Conservation (phyloP, 331 rosid genomes). For the Rhamnella rubrinervis region DNA sequence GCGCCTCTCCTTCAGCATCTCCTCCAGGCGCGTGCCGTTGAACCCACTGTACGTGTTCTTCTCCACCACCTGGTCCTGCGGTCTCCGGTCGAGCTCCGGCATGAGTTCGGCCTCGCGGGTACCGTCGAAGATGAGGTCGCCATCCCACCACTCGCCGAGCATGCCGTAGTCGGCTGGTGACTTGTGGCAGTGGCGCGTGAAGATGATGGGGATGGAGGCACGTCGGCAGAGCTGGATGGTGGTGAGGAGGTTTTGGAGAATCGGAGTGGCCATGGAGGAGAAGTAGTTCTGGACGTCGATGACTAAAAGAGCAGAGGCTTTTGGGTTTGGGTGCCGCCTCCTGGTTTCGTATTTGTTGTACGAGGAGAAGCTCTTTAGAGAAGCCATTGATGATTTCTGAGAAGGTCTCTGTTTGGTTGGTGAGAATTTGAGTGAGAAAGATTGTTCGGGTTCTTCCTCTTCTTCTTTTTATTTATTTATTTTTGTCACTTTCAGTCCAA, state of each 20-base stretch:
- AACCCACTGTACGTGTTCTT: conserved; percentile 69
- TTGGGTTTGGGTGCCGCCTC: conserved; percentile 43
- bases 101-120: conserved; percentile 52
- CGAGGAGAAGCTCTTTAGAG: neutral
- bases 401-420: too few relatives aligned
- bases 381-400: conserved; percentile 4
- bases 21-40: conserved; percentile 47
- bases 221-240: too few relatives aligned
- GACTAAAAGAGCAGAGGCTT: conserved; percentile 47
- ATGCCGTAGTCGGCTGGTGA: conserved; percentile 47
- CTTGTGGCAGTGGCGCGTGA: conserved; percentile 70
- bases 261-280: conserved; percentile 31
- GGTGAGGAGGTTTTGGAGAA: too few relatives aligned
- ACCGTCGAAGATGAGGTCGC: conserved; percentile 52
- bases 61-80: conserved; percentile 38
- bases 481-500: too few relatives aligned
- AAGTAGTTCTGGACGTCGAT: conserved; percentile 71
- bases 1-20: conserved; percentile 44
- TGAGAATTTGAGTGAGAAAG: too few relatives aligned
- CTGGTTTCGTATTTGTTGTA: conserved; percentile 50
- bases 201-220: conserved; percentile 47
- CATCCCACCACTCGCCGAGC: conserved; percentile 71
- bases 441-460: too few relatives aligned
- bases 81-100: conserved; percentile 24
- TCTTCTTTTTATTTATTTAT: too few relatives aligned